phyloP scores from a whole-genome alignment of 495 filamentous ascomycete species.

The Penicillium coprophilum region DNA sequence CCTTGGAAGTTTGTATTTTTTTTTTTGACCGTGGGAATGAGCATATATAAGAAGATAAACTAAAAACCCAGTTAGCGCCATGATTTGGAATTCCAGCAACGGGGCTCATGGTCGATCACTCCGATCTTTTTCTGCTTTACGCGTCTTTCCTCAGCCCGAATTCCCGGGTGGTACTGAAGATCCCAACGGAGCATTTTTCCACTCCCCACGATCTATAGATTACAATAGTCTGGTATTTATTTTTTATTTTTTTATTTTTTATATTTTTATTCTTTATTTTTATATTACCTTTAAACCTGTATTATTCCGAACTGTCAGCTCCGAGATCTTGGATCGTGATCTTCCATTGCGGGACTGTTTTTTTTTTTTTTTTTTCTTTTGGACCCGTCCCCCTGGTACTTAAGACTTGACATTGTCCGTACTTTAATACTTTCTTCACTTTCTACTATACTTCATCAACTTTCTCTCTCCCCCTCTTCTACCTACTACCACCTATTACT shows the following conservation, averaged over 20 bases:
- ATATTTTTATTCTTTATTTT: constrained; percentile 6
- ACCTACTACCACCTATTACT: constrained; percentile 1
- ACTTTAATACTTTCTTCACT: constrained; percentile 18
- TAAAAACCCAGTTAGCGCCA: constrained; percentile 8
- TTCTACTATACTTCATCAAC: constrained; percentile 7
- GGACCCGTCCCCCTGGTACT: constrained; percentile 44
- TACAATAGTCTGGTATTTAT: constrained; percentile 16
- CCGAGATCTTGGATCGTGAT: constrained; percentile 52
- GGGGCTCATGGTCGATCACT: constrained; percentile 37
- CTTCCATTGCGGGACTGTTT: constrained; percentile 48
- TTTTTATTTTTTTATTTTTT: constrained; percentile 13
- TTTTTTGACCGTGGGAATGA: too few relatives aligned
- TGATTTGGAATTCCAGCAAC: constrained; percentile 39
- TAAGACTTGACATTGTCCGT: constrained; percentile 32
- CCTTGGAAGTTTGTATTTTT: too few relatives aligned
- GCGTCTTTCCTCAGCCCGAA: constrained; percentile 27
- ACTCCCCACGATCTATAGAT: constrained; percentile 14
- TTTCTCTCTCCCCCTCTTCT: neutral
- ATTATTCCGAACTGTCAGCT: constrained; percentile 46
- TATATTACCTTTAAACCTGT: constrained; percentile 11
- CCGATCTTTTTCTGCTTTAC: constrained; percentile 22
- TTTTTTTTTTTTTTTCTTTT: constrained; percentile 41
- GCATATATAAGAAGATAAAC: neutral
- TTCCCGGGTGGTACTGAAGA: constrained; percentile 34
- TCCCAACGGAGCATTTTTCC: constrained; percentile 27